phyloP scores from a whole-genome alignment of 2,329 filamentous ascomycete species.

The Colletotrichum endophyticum region DNA sequence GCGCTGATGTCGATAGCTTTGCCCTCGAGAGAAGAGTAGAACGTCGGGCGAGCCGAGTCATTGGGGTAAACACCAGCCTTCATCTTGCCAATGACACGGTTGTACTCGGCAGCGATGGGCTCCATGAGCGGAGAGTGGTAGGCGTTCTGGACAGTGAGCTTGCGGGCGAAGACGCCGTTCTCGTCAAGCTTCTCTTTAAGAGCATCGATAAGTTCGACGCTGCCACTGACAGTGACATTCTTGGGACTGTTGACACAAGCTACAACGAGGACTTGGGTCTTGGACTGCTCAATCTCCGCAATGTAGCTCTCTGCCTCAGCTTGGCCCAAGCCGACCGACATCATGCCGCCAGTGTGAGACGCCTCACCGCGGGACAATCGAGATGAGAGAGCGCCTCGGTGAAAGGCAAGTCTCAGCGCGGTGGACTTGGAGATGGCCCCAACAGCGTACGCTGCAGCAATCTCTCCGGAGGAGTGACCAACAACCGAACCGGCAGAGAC shows the following conservation, averaged over 20 bases:
- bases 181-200: slow-evolving; percentile 25
- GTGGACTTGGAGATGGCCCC: slow-evolving; percentile 43
- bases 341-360: slow-evolving; percentile 51
- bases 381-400: not conserved
- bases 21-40: not conserved
- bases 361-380: slow-evolving; percentile 24
- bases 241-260: slow-evolving; percentile 56
- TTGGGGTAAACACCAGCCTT: not conserved
- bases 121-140: slow-evolving; percentile 25
- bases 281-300: not conserved
- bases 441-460: slow-evolving; percentile 54
- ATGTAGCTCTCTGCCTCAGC: slow-evolving; percentile 39
- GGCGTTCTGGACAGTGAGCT: slow-evolving; percentile 21
- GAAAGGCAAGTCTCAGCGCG: slow-evolving; percentile 40
- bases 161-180: slow-evolving; percentile 9
- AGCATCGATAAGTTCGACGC: slow-evolving; percentile 25
- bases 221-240: slow-evolving; percentile 52
- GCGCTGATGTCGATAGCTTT: not conserved
- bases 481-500: slow-evolving; percentile 40
- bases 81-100: not conserved
- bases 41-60: not conserved
- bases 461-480: slow-evolving; percentile 56
- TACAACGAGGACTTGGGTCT: slow-evolving; percentile 20
- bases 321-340: slow-evolving; percentile 55
- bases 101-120: slow-evolving; percentile 25